Base-by-base conservation (phyloP, 83 land plant genomes). In the Diphasiastrum complanatum region DNA sequence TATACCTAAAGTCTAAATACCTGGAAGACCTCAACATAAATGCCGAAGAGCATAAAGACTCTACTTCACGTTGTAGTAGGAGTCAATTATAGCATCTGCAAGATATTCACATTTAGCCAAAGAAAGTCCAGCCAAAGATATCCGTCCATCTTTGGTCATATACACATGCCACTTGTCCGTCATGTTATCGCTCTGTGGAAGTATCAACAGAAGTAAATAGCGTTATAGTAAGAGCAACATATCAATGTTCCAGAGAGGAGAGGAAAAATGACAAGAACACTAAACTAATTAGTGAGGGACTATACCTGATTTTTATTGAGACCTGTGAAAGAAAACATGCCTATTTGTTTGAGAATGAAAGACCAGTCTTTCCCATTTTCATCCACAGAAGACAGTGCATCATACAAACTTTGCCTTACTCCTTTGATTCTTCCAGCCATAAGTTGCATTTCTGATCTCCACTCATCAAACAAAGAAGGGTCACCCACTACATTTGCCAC, bases 111-210 rank as follows among this genome's bases (percentile, higher is more conserved):
- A 93, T 61, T 93, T 85, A 32, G 99, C 83, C 54, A 80, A 60
- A 53, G 90, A 79, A 23, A 93, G 74, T 34, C 98, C 98, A 35
- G 91, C 98, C 79, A 92, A 70, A 3, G 98, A 93, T 63, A 93
- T 88, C 37, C 96, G 81, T n/a, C 96, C 91, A 68, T 93, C 99
- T 81, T 93, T 93, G 16, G 98, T 93, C 96, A 93, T 85, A 81
- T 93, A 89, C 28, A 89, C 81, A 64, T 89, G 99, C 99, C 99
- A 93, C 74, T 93, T 93, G 31, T 85, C 74, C 6, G 96, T 83
- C 96, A 93, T 93, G 55, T 85, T 85, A 1, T 89, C 96, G 68
- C 86, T 85, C 92, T 93, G 99, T 35, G 29, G 30, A 29, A 18
- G 47, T 49, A 70, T 1, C 46, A 38, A 65, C 67, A 34, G 52